A percentile compares a stretch with the other conserved stretches of the same genome.
These are phyloP conservation scores for Globisporangium rhizosaccharum DNA, from an alignment of 352 stramenopile species.

Conservation along the genomic window DNA sequence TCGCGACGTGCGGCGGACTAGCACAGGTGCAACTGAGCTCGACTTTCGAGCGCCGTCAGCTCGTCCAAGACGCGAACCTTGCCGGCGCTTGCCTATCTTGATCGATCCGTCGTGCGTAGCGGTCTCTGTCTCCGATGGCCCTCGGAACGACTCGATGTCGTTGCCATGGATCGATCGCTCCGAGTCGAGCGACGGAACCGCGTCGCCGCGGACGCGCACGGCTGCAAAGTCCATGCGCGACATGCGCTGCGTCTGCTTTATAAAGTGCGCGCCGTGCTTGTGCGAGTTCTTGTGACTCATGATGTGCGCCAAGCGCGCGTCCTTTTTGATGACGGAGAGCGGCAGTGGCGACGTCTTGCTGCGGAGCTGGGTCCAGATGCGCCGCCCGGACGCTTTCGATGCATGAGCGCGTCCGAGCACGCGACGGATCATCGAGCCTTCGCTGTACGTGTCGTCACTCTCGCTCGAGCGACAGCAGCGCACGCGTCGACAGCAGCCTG, in stretches of 20 bases:
- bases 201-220: background rate
- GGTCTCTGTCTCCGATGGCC: background rate
- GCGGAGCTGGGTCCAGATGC: constrained; percentile 5
- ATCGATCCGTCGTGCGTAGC: too few species aligned
- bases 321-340: constrained; percentile 62
- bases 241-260: constrained; percentile 66
- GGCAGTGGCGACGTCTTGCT: constrained; percentile 47
- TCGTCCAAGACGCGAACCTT: too few species aligned
- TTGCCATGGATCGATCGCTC: constrained; percentile 1
- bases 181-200: background rate
- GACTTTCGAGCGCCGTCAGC: background rate
- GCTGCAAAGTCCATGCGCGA: constrained; percentile 32
- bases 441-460: background rate
- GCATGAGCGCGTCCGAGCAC: constrained; percentile 9
- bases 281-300: constrained; percentile 72
- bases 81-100: too few species aligned
- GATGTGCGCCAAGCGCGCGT: constrained; percentile 53
- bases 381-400: constrained; percentile 11
- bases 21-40: background rate
- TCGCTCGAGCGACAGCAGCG: background rate
- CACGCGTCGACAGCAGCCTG: constrained; percentile 21
- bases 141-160: constrained; percentile 2
- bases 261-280: constrained; percentile 60
- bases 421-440: constrained; percentile 16
- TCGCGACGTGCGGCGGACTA: background rate